phyloP scores from a whole-genome alignment of 768 basidiomycete genomes.

The Mycena crocata region DNA sequence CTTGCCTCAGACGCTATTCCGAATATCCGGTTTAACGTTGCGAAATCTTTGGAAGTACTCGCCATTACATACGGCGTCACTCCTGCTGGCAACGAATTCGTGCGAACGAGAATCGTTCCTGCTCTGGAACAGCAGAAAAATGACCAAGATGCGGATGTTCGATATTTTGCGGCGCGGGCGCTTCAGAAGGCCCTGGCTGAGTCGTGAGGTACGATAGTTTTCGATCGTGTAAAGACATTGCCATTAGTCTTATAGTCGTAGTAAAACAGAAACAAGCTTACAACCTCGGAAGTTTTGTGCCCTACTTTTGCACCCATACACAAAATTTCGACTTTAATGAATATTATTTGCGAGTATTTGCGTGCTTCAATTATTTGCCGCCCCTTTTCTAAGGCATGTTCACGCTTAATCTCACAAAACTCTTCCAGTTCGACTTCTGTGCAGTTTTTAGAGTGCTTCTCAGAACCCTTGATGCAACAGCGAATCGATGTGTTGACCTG shows the following conservation, averaged over 20 bases:
- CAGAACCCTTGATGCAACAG: slow-evolving; percentile 9
- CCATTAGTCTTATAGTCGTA: slow-evolving; percentile 11
- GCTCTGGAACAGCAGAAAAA: slow-evolving; percentile 86
- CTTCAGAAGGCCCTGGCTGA: slow-evolving; percentile 62
- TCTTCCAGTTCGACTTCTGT: slow-evolving; percentile 1
- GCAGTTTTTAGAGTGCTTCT: background rate
- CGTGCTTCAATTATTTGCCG: background rate
- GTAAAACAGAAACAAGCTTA: slow-evolving; percentile 20
- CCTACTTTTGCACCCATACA: slow-evolving; percentile 13
- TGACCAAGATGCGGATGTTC: slow-evolving; percentile 95
- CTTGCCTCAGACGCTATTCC: slow-evolving; percentile 94
- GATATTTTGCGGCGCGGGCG: slow-evolving; percentile 91
- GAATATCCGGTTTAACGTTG: slow-evolving; percentile 99
- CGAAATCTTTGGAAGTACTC: slow-evolving; percentile 93
- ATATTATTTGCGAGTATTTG: slow-evolving; percentile 26
- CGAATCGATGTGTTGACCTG: background rate
- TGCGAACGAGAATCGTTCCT: slow-evolving; percentile 81
- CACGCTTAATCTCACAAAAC: background rate
- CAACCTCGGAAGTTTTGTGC: slow-evolving; percentile 24
- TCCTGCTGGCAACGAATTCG: slow-evolving; percentile 80
- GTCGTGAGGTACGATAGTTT: slow-evolving; percentile 27
- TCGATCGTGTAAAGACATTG: slow-evolving; percentile 2
- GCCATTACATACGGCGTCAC: slow-evolving; percentile 73
- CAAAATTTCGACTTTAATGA: slow-evolving; percentile 30
- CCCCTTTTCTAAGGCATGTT: no score